phyloP scores from a whole-genome alignment of 768 basidiomycete species.

The Atractiella rhizophila region DNA sequence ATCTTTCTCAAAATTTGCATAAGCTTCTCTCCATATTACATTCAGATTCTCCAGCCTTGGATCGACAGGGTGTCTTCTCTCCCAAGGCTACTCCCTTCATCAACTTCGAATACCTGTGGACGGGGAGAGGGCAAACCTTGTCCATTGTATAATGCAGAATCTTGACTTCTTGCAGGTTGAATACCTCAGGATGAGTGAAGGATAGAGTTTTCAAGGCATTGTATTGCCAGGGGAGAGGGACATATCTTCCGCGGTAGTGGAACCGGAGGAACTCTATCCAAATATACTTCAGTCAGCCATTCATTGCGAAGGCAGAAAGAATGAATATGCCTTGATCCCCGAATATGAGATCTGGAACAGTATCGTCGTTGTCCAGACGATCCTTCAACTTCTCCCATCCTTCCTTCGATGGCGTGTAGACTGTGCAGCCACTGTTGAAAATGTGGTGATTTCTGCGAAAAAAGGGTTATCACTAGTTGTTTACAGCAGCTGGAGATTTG shows the following conservation, averaged over 20 bases:
- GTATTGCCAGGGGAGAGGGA: not conserved
- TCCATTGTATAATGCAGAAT: not conserved
- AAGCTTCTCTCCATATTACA: too few relatives aligned
- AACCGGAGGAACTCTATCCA: not conserved
- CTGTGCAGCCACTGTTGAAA: not conserved
- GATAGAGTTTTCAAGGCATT: not conserved
- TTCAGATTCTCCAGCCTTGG: too few relatives aligned
- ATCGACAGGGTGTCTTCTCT: too few relatives aligned
- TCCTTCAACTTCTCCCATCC: not conserved
- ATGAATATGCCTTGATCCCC: not conserved
- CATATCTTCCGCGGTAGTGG: not conserved
- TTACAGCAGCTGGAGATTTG: too few relatives aligned
- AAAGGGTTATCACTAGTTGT: not conserved
- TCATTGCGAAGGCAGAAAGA: not conserved
- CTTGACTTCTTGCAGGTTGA: not conserved
- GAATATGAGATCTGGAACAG: not conserved
- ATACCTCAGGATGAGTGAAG: not conserved
- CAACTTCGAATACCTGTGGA: too few relatives aligned
- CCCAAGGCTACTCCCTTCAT: too few relatives aligned
- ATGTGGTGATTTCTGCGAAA: not conserved
- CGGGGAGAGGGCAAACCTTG: not conserved
- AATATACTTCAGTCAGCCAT: not conserved
- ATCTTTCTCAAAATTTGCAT: too few relatives aligned
- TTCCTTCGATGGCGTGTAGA: not conserved
- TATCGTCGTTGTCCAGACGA: not conserved